These are phyloP conservation scores for Cyberlindnera mycetangii DNA, from an alignment of 805 yeast genomes.

Conservation along the genomic window DNA sequence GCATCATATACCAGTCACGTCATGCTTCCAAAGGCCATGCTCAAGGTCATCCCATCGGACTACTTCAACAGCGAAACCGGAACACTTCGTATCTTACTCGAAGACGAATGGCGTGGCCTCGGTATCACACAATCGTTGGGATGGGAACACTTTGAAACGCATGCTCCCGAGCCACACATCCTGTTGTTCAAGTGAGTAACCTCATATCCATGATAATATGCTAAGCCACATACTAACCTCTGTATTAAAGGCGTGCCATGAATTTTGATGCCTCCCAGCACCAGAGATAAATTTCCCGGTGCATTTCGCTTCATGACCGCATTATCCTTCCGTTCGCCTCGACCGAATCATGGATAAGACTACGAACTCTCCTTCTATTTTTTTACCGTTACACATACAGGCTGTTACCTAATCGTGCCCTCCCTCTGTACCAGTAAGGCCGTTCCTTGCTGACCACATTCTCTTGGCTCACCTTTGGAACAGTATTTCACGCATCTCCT, in stretches of 20 bases:
- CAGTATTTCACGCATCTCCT: background rate
- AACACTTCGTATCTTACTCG: slow-evolving; percentile 82
- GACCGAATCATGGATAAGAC: background rate
- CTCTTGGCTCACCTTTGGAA: background rate
- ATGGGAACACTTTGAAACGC: slow-evolving; percentile 98
- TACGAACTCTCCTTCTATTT: background rate
- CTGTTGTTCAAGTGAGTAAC: slow-evolving; percentile 61
- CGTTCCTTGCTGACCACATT: background rate
- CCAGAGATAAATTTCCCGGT: slow-evolving; percentile 17
- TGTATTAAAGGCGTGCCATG: slow-evolving; percentile 47
- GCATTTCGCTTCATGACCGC: background rate
- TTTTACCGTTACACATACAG: background rate
- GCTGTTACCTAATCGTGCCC: background rate
- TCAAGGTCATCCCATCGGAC: slow-evolving; percentile 89
- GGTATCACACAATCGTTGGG: slow-evolving; percentile 97
- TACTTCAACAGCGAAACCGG: slow-evolving; percentile 93
- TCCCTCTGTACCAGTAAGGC: background rate
- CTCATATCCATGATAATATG: background rate
- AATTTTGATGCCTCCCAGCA: slow-evolving; percentile 42
- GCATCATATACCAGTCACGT: slow-evolving; percentile 72
- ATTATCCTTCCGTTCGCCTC: background rate
- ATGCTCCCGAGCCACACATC: slow-evolving; percentile 97
- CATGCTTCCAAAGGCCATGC: slow-evolving; percentile 93
- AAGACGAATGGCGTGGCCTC: slow-evolving; percentile 98
- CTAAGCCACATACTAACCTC: slow-evolving; percentile 2